Base-by-base conservation (phyloP, 805 yeast species). In the Saccharomycodes ludwigii region DNA sequence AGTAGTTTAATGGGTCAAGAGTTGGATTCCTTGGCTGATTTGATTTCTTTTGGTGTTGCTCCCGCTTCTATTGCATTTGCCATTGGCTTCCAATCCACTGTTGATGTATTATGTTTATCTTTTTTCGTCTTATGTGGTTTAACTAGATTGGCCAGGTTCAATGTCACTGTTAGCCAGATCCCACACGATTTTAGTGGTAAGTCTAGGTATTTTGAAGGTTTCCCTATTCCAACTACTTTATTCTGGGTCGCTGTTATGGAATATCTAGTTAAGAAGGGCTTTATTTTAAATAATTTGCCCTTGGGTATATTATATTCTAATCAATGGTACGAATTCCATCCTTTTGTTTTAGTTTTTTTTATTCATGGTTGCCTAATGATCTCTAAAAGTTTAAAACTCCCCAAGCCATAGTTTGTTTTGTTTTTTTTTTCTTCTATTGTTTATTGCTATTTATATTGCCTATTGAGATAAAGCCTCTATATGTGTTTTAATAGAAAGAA, bases 1-100 rank as follows among this genome's bases (percentile, higher is more conserved):
- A 72, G 94, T 3, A 78, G 93, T 9, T 66, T 91, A 34, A 82
- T 91, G 81, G 98, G 98, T 38, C 97, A 91, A 58, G 98, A 91
- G 60, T 71, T 91, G 47, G 98, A 91, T 53, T 86, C 96, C 1
- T 68, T 91, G 46, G 98, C 98, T 15, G 98, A 91, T 58, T 71
- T 91, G 47, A 71, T 88, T 22, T 82, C 95, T 9, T 91, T 91
- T 54, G 94, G 96, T 40, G 95, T 88, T 21, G 86, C 94, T 2
- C 98, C 98, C 2, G 94, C 95, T 4, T 67, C 84, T 11, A 76
- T 83, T 54, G 98, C 94, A 4, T 91, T 85, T 54, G 74, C 86
- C 28, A 71, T 86, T 50, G 98, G 98, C 4, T 73, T 86, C 52
- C 82, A 82, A 48, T 63, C 95, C 4, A 79, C 94, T 1, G 51